Evolutionary conservation across 176 grass and related monocot species (phyloP), one percentile per base, ranked within the genome.

Genomic region (Guadua angustifolia): DNA sequence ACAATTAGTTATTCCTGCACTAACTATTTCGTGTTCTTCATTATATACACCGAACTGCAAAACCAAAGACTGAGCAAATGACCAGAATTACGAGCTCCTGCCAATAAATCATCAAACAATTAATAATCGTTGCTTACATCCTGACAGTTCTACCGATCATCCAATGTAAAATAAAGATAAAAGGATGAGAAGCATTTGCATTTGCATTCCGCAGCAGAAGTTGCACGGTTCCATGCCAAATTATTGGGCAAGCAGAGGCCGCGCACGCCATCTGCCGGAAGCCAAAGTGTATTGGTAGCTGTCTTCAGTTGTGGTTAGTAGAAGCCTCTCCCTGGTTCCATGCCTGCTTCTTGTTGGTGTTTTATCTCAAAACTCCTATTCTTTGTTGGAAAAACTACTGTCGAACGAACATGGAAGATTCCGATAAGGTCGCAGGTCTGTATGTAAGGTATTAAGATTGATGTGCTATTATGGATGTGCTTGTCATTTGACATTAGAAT

Each of bases 281-380:
- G 43, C 7, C 35, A 3, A 73, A 46, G 15, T 44, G 68, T 25
- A 8, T 14, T 26, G 15, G 4, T 2, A 13, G 68, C 66, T 71
- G 67, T 1, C 49, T 32, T 71, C 38, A 12, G 53, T 35, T 26
- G 75, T 4, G 42, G 64, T 29, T 56, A 57, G 25, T 62, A 36
- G 81, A 36, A 53, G 19, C 52, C 29, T 77, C 45, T 26, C 18
- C 17, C 35, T 59, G 32, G 22, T 46, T 65, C 32, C 50, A 84
- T 80, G 69, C 77, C 82, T 56, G 63, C 53, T 71, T 81, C 53
- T 21, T 16, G 29, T 68, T 80, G 82, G 71, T 64, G 63, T 59
- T 61, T 69, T 75, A 17, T 73, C 36, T 68, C n/a, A 15, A 61
- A 15, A 42, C 42, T 26, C n/a, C 62, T 43, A n/a, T 46, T 88